Conservation (phyloP, 441 rosid species). For the Populus tomentosa region DNA sequence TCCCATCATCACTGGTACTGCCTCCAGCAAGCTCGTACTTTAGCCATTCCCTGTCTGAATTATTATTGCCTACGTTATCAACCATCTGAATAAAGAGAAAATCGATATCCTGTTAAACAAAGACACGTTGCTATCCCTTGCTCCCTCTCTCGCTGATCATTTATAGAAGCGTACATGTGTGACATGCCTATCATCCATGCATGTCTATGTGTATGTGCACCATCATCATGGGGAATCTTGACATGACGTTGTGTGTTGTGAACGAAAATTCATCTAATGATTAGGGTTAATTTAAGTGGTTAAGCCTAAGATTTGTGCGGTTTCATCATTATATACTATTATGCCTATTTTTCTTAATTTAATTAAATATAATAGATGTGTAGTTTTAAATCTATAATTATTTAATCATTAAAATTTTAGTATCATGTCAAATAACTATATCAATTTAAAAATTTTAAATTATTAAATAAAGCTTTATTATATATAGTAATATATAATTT, state of each 20-base stretch:
- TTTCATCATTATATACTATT: no score
- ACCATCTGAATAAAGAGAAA: slow-evolving; percentile 26
- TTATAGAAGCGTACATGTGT: background rate
- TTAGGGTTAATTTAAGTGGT: no score
- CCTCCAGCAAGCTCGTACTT: slow-evolving; percentile 25
- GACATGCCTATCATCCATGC: background rate
- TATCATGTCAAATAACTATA: no score
- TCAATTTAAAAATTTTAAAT: no score
- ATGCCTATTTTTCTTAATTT: no score
- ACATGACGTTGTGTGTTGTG: background rate
- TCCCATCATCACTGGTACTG: slow-evolving; percentile 31
- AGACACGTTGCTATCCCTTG: slow-evolving; percentile 29
- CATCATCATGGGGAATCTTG: background rate
- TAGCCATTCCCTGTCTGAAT: slow-evolving; percentile 14
- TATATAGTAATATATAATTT: no score
- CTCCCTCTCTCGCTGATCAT: slow-evolving; percentile 10
- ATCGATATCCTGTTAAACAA: slow-evolving; percentile 31
- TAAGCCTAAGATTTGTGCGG: no score
- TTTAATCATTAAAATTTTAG: no score
- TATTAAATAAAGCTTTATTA: no score
- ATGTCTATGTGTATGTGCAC: background rate
- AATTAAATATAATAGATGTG: no score
- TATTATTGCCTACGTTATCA: slow-evolving; percentile 24
- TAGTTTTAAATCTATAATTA: no score
- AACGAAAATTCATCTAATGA: background rate